Evolutionary conservation across 345 rosid genomes (phyloP).

Genomic region (Populus deltoides): DNA sequence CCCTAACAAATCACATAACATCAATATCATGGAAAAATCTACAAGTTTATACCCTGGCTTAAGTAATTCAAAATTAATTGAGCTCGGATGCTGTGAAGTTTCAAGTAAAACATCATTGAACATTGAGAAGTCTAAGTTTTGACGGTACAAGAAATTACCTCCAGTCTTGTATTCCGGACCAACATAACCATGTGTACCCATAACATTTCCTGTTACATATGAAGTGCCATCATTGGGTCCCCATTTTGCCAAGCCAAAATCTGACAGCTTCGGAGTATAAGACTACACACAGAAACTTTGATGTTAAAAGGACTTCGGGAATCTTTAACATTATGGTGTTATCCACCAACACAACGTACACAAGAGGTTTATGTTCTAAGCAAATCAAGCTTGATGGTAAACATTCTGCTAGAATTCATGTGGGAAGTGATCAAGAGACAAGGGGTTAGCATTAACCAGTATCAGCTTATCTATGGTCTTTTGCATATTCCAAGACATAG

Average conservation of each 20-base stretch:
- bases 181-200: background rate
- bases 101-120: too few species aligned
- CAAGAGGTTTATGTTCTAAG: background rate
- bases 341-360: background rate
- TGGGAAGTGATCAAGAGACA: too few species aligned
- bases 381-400: too few species aligned
- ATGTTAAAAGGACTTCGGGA: background rate
- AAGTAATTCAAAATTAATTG: too few species aligned
- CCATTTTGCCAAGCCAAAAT: constrained; percentile 11
- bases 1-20: constrained; percentile 5
- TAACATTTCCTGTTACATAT: background rate
- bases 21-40: background rate
- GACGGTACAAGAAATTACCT: background rate
- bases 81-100: too few species aligned
- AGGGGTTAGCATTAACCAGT: too few species aligned
- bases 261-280: constrained; percentile 5
- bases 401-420: too few species aligned
- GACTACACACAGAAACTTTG: background rate
- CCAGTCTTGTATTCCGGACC: background rate
- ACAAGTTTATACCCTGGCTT: background rate
- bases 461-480: too few species aligned
- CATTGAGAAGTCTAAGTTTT: background rate
- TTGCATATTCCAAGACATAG: too few species aligned
- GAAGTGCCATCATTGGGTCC: background rate
- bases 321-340: too few species aligned